A percentile compares a stretch with the other conserved stretches of the same genome.
Evolutionary conservation across 257 asterid species (phyloP).

Genomic region (Scutellaria baicalensis): DNA sequence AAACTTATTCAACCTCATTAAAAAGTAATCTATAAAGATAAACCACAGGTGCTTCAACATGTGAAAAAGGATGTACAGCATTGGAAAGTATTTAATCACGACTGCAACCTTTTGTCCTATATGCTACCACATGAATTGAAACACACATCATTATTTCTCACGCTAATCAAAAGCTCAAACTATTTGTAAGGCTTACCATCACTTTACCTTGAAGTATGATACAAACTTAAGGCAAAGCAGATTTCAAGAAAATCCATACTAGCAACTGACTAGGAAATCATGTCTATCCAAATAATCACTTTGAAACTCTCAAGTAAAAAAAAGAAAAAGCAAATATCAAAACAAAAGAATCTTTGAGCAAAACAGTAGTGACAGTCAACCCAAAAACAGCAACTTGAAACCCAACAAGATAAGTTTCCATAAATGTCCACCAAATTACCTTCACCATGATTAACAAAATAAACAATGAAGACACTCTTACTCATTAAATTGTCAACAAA

Average conservation of each 20-base stretch:
- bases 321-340: neutral
- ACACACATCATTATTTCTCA: neutral
- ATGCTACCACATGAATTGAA: neutral
- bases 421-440: neutral
- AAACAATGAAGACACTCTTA: neutral
- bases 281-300: neutral
- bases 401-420: neutral
- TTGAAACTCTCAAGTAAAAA: neutral
- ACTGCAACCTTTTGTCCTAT: neutral
- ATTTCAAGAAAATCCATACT: neutral
- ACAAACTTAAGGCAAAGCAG: constrained; percentile 2
- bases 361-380: neutral
- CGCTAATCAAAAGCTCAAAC: neutral
- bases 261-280: neutral
- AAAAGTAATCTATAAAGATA: neutral
- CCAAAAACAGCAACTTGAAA: neutral
- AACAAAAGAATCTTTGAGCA: neutral
- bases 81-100: neutral
- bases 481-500: neutral
- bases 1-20: constrained; percentile 1
- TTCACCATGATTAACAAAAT: neutral
- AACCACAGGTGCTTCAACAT: neutral
- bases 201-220: neutral
- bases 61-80: neutral
- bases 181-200: neutral